A percentile compares a stretch with the other conserved stretches of the same genome.
Conservation (phyloP, 2,329 filamentous ascomycete genomes). For the Coniochaeta sp. region DNA sequence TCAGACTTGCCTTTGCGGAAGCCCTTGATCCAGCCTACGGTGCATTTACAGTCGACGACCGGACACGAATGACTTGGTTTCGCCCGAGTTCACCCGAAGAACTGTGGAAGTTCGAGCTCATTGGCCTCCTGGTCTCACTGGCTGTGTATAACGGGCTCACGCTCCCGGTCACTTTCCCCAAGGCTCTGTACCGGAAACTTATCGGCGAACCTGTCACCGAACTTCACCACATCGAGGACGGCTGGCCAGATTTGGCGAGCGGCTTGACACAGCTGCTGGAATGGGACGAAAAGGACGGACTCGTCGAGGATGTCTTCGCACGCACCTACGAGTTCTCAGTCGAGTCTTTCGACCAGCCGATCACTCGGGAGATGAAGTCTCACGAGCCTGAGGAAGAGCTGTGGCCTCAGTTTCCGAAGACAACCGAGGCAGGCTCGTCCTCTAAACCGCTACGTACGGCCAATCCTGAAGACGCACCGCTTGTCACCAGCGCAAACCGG, state of each 20-base stretch:
- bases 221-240: conserved; percentile 73
- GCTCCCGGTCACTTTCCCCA: conserved; percentile 81
- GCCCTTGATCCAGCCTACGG: conserved; percentile 72
- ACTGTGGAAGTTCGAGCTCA: conserved; percentile 81
- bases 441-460: conserved; percentile 16
- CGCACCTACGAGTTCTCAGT: conserved; percentile 82
- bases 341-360: conserved; percentile 45
- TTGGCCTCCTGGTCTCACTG: conserved; percentile 81
- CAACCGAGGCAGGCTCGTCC: conserved; percentile 4
- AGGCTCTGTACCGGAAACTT: conserved; percentile 75
- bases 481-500: conserved; percentile 79
- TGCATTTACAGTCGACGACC: conserved; percentile 70
- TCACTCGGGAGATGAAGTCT: conserved; percentile 49
- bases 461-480: conserved; percentile 48
- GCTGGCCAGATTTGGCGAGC: conserved; percentile 75
- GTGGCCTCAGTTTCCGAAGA: conserved; percentile 46
- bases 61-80: conserved; percentile 82
- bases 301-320: conserved; percentile 74
- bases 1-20: conserved; percentile 74
- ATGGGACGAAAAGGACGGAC: conserved; percentile 68
- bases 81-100: conserved; percentile 74
- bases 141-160: conserved; percentile 92
- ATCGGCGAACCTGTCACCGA: conserved; percentile 61
- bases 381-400: conserved; percentile 11
- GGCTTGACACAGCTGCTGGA: conserved; percentile 66